phyloP scores from a whole-genome alignment of 1,284 basidiomycete genomes.

The Fomes fomentarius region DNA sequence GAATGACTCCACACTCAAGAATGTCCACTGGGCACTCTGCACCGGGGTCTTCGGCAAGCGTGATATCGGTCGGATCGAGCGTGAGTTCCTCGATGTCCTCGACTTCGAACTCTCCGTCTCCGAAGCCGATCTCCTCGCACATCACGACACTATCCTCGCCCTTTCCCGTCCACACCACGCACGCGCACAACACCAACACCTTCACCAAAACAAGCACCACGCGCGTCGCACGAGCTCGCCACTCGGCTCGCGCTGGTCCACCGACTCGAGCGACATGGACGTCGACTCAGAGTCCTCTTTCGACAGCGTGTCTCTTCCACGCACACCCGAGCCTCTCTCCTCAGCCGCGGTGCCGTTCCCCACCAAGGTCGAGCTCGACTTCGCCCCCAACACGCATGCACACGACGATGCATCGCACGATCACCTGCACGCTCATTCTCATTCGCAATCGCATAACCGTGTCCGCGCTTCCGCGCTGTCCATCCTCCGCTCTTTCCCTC shows the following conservation, averaged over 20 bases:
- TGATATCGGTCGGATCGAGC: slow-evolving; percentile 76
- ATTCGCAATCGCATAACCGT: slow-evolving; percentile 12
- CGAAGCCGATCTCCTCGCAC: slow-evolving; percentile 64
- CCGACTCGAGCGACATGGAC: slow-evolving; percentile 31
- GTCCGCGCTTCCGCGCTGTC: slow-evolving; percentile 29
- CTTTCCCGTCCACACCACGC: slow-evolving; percentile 30
- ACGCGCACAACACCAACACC: slow-evolving; percentile 18
- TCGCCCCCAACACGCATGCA: slow-evolving; percentile 11
- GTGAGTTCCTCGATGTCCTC: slow-evolving; percentile 77
- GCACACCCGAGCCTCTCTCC: slow-evolving; percentile 28
- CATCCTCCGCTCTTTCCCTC: slow-evolving; percentile 34
- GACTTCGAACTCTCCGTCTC: slow-evolving; percentile 68
- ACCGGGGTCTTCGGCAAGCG: slow-evolving; percentile 79
- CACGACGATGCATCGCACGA: slow-evolving; percentile 11
- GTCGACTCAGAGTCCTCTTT: slow-evolving; percentile 30
- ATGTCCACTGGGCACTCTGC: slow-evolving; percentile 77
- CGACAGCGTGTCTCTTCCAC: slow-evolving; percentile 28
- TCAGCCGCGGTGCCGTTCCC: slow-evolving; percentile 15
- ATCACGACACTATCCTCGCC: slow-evolving; percentile 58
- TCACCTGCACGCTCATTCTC: background rate
- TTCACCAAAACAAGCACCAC: slow-evolving; percentile 23
- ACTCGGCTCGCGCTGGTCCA: slow-evolving; percentile 29
- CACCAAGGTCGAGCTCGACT: slow-evolving; percentile 19
- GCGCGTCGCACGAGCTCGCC: slow-evolving; percentile 25
- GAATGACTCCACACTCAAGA: slow-evolving; percentile 78